phyloP scores from a whole-genome alignment of 2,329 filamentous ascomycete species.

The Claviceps digitariae region DNA sequence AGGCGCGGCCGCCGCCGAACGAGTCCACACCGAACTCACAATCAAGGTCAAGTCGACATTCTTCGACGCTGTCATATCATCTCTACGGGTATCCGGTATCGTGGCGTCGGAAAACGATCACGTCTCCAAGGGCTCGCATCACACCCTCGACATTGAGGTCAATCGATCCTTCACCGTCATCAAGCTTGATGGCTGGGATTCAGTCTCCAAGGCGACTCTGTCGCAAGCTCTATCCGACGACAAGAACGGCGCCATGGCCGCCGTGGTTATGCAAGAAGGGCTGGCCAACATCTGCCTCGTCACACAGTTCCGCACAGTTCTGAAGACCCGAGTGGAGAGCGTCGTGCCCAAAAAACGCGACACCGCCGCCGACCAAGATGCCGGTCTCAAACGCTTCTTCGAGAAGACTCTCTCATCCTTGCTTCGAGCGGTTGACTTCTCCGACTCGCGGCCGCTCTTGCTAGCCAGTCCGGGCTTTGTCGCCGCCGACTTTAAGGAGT shows the following conservation, averaged over 20 bases:
- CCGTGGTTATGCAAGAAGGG: slow-evolving; percentile 88
- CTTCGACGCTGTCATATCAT: slow-evolving; percentile 42
- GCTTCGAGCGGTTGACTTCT: slow-evolving; percentile 64
- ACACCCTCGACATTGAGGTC: slow-evolving; percentile 67
- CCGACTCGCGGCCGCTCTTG: slow-evolving; percentile 55
- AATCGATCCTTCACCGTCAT: slow-evolving; percentile 78
- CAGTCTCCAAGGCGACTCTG: slow-evolving; percentile 66
- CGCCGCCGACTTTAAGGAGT: slow-evolving; percentile 66
- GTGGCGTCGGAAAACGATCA: slow-evolving; percentile 39
- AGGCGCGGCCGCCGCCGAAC: slow-evolving; percentile 33
- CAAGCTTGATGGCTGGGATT: slow-evolving; percentile 80
- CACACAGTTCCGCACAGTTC: slow-evolving; percentile 64
- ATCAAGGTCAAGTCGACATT: slow-evolving; percentile 43
- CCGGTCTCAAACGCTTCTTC: slow-evolving; percentile 63
- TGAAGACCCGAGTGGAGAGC: slow-evolving; percentile 50
- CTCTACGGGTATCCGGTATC: slow-evolving; percentile 42
- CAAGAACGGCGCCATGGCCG: slow-evolving; percentile 69
- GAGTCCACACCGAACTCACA: slow-evolving; percentile 44
- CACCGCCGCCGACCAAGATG: slow-evolving; percentile 49
- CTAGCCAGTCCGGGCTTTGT: slow-evolving; percentile 84
- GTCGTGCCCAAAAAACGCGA: slow-evolving; percentile 54
- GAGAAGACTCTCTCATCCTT: slow-evolving; percentile 63
- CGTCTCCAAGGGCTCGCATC: slow-evolving; percentile 40
- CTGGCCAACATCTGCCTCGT: slow-evolving; percentile 73
- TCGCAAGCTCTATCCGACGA: slow-evolving; percentile 67